phyloP scores from a whole-genome alignment of 352 stramenopile genomes.

The Phytophthora colocasiae region DNA sequence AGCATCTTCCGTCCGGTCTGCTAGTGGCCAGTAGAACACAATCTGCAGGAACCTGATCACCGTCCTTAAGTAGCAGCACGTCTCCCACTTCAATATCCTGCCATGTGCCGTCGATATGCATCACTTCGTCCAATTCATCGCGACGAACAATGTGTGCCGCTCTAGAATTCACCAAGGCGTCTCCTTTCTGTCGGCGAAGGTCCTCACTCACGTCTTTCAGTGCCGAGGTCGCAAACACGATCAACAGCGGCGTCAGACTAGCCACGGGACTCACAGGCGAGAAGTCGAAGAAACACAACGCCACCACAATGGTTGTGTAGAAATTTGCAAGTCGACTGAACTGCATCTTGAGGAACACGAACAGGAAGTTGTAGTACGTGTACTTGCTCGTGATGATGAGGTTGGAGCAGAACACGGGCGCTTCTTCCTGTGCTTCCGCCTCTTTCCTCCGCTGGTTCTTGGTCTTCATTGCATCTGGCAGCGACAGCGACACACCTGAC shows the following conservation, averaged over 20 bases:
- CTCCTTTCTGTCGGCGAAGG: conserved; percentile 77
- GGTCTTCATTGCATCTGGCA: conserved; percentile 36
- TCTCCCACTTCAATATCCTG: conserved; percentile 89
- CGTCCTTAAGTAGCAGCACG: conserved; percentile 81
- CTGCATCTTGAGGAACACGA: conserved; percentile 92
- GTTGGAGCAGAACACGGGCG: conserved; percentile 72
- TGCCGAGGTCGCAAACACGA: conserved; percentile 90
- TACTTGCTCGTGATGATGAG: conserved; percentile 91
- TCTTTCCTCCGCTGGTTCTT: conserved; percentile 39
- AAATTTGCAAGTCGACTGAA: conserved; percentile 91
- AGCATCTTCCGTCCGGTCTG: conserved; percentile 77
- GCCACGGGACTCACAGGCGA: conserved; percentile 85
- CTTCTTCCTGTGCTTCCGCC: conserved; percentile 31
- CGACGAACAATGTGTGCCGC: conserved; percentile 75
- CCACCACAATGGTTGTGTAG: conserved; percentile 90
- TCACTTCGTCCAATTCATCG: conserved; percentile 58
- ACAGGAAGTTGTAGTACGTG: conserved; percentile 91
- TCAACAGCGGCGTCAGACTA: conserved; percentile 85
- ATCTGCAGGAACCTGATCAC: conserved; percentile 84
- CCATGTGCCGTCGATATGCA: conserved; percentile 79
- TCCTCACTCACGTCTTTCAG: conserved; percentile 90
- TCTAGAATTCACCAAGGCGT: conserved; percentile 83
- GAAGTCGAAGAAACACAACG: conserved; percentile 91
- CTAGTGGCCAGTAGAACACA: conserved; percentile 84
- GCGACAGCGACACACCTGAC: conserved; percentile 24